These are phyloP conservation scores for Suillus bovinus DNA, from an alignment of 768 basidiomycete genomes.

Conservation along the genomic window DNA sequence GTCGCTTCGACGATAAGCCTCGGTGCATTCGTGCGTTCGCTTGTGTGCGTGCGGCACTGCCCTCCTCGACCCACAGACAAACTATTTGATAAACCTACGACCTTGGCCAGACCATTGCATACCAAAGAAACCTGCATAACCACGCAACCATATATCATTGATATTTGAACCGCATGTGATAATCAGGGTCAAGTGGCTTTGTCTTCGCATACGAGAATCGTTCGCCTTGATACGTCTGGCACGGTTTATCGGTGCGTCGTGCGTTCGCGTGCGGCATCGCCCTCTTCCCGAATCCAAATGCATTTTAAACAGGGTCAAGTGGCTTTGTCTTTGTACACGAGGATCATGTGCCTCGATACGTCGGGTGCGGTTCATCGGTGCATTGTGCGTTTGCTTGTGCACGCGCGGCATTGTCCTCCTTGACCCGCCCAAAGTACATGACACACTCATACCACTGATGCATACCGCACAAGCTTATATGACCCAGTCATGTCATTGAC, in stretches of 20 bases:
- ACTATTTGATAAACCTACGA: background rate
- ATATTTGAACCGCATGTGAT: too few species aligned
- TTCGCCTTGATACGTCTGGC: background rate
- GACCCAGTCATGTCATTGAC: background rate
- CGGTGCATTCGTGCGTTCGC: slow-evolving; percentile 2
- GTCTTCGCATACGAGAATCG: background rate
- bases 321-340: slow-evolving; percentile 10
- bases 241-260: background rate
- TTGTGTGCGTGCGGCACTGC: background rate
- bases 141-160: too few species aligned
- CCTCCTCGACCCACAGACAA: background rate
- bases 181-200: background rate
- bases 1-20: background rate
- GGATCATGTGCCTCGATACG: background rate
- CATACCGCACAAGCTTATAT: background rate
- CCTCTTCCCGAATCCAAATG: background rate
- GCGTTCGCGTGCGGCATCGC: background rate
- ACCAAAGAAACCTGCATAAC: background rate
- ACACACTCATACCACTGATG: background rate
- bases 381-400: background rate
- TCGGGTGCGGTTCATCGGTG: slow-evolving; percentile 8
- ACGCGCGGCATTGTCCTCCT: background rate
- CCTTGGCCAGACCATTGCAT: background rate
- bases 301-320: slow-evolving; percentile 4
- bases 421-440: background rate